Evolutionary conservation across 2,329 filamentous ascomycete species (phyloP).

Genomic region (Colletotrichum sp.): DNA sequence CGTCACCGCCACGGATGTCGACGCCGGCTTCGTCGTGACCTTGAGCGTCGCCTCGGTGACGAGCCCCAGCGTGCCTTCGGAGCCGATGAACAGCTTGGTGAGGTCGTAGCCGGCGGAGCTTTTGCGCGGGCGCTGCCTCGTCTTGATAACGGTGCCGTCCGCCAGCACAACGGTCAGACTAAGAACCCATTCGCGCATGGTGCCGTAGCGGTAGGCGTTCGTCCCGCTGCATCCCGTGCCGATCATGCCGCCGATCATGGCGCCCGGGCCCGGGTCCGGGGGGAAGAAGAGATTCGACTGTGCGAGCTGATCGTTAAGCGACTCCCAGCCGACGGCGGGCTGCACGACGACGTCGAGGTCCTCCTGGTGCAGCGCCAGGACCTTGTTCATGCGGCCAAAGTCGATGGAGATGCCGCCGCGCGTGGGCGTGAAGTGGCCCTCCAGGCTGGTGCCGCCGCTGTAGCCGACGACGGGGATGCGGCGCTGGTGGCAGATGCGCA

Average conservation of each 20-base stretch:
- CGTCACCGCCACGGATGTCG: conserved; percentile 80
- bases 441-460: conserved; percentile 86
- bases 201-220: conserved; percentile 91
- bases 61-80: conserved; percentile 88
- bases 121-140: conserved; percentile 85
- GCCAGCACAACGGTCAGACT: conserved; percentile 87
- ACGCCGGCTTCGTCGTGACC: conserved; percentile 80
- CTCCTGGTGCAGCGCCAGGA: conserved; percentile 77
- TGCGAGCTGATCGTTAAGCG: conserved; percentile 77
- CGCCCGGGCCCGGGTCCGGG: conserved; percentile 87
- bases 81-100: conserved; percentile 87
- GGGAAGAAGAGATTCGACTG: conserved; percentile 86
- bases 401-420: conserved; percentile 85
- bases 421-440: conserved; percentile 87
- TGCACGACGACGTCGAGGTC: conserved; percentile 80
- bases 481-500: conserved; percentile 85
- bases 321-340: conserved; percentile 86
- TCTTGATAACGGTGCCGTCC: conserved; percentile 90
- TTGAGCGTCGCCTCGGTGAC: conserved; percentile 92
- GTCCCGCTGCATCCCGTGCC: conserved; percentile 78
- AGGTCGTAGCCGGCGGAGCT: conserved; percentile 92
- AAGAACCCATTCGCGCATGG: conserved; percentile 94
- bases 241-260: conserved; percentile 91
- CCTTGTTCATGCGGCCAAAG: conserved; percentile 83
- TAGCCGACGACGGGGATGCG: conserved; percentile 86